Conservation (phyloP, 2,329 filamentous ascomycete species). For the Aspergillus sp. region DNA sequence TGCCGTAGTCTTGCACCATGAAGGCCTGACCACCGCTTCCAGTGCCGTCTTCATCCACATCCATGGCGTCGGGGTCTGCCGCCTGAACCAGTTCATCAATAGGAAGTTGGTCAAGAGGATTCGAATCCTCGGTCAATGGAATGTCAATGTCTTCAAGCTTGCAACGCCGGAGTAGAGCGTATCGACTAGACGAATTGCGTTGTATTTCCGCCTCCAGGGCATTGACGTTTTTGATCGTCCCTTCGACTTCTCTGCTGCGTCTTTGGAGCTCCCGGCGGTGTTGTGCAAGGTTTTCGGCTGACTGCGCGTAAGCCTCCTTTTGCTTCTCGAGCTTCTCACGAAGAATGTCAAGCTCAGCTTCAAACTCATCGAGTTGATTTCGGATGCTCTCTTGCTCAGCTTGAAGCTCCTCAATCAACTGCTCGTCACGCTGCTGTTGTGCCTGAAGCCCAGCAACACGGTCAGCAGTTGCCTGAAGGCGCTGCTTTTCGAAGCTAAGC, state of each 20-base stretch:
- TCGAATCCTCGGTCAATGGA: conserved; percentile 72
- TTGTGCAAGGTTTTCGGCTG: conserved; percentile 73
- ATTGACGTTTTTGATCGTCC: conserved; percentile 70
- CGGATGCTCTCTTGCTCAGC: conserved; percentile 74
- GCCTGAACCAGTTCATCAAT: conserved; percentile 77
- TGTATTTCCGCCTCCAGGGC: conserved; percentile 83
- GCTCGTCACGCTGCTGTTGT: conserved; percentile 65
- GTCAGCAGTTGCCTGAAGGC: conserved; percentile 67
- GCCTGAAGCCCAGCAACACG: conserved; percentile 70
- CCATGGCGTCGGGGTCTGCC: conserved; percentile 84
- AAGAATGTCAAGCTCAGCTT: conserved; percentile 75
- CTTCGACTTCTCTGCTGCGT: conserved; percentile 80
- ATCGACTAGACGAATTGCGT: conserved; percentile 79
- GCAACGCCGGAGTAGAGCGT: conserved; percentile 80
- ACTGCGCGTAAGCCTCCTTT: conserved; percentile 67
- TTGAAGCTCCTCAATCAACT: conserved; percentile 69
- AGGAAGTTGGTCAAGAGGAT: conserved; percentile 74
- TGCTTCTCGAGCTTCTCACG: conserved; percentile 70
- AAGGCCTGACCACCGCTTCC: conserved; percentile 55
- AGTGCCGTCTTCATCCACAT: conserved; percentile 72
- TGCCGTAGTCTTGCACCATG: conserved; percentile 83
- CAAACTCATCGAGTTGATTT: conserved; percentile 68
- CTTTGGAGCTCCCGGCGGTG: conserved; percentile 80
- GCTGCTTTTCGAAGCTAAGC: conserved; percentile 67
- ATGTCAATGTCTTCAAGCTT: conserved; percentile 91